Percentiles rank a stretch among this genome's conserved stretches.
Conservation (phyloP, 768 basidiomycete genomes). For the Podaxis sp. region DNA sequence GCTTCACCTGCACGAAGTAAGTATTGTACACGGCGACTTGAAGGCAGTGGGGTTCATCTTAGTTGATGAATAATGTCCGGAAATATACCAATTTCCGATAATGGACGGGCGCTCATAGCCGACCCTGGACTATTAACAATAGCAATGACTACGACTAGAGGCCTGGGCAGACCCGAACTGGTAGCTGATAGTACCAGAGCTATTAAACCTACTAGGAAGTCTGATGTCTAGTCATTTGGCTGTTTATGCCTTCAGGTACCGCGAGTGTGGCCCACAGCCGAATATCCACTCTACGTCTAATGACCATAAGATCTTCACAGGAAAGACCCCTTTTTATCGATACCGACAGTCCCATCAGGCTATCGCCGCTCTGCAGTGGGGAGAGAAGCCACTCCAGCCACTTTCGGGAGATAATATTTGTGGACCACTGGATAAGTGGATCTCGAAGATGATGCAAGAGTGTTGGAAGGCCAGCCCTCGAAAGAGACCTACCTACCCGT, state of each 20-base stretch:
- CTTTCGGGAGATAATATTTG: neutral
- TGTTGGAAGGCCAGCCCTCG: neutral
- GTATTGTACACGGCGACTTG: constrained; percentile 1
- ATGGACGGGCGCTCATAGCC: neutral
- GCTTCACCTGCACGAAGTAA: neutral
- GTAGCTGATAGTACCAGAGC: neutral
- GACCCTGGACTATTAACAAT: neutral
- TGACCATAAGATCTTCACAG: neutral
- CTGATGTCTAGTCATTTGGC: neutral
- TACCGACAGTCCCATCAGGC: neutral
- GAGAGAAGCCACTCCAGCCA: neutral
- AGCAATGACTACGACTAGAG: neutral
- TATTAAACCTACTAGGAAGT: neutral
- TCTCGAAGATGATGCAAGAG: neutral
- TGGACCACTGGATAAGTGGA: neutral
- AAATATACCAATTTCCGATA: neutral
- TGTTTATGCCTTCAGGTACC: neutral
- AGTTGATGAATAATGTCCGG: too few relatives aligned
- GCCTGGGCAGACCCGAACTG: neutral
- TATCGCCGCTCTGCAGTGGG: neutral
- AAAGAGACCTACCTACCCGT: neutral
- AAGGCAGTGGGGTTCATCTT: neutral
- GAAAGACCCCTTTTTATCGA: neutral
- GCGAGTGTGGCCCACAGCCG: too few relatives aligned
- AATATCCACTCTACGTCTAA: too few relatives aligned